Percentiles rank a stretch among this genome's conserved stretches.
These are phyloP conservation scores for Penicillium sp. DNA, from an alignment of 2,329 filamentous ascomycete species.

Conservation along the genomic window DNA sequence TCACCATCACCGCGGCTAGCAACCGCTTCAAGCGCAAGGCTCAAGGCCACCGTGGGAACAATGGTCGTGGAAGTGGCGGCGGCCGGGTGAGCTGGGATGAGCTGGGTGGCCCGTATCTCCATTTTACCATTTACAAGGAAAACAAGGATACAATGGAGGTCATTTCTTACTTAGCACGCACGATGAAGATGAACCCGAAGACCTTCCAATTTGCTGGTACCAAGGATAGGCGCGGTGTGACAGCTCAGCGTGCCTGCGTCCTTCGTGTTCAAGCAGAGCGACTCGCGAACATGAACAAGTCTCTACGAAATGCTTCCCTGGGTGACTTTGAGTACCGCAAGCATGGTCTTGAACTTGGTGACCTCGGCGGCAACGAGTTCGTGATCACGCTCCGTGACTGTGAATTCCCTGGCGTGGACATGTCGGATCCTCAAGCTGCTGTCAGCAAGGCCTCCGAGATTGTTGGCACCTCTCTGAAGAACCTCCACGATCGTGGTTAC, in stretches of 20 bases:
- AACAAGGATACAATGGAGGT: constrained; percentile 97
- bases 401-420: constrained; percentile 57
- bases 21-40: constrained; percentile 40
- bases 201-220: constrained; percentile 82
- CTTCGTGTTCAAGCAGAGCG: constrained; percentile 63
- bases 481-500: constrained; percentile 76
- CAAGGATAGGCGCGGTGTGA: constrained; percentile 86
- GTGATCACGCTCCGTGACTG: constrained; percentile 89
- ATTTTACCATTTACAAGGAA: constrained; percentile 94
- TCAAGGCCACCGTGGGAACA: constrained; percentile 34
- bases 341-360: constrained; percentile 75
- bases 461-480: constrained; percentile 63
- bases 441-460: constrained; percentile 47
- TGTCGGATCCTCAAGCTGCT: constrained; percentile 51
- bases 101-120: constrained; percentile 76
- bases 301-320: constrained; percentile 64
- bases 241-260: constrained; percentile 77
- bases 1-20: constrained; percentile 58
- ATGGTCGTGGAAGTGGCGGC: constrained; percentile 33
- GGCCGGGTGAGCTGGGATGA: constrained; percentile 64
- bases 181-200: constrained; percentile 70
- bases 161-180: constrained; percentile 73
- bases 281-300: constrained; percentile 65
- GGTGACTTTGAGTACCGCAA: constrained; percentile 81
- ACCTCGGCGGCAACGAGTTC: constrained; percentile 89